Evolutionary conservation across 2,329 filamentous ascomycete genomes (phyloP), one percentile per base, ranked within the genome.

Genomic region (Fusarium sp.): DNA sequence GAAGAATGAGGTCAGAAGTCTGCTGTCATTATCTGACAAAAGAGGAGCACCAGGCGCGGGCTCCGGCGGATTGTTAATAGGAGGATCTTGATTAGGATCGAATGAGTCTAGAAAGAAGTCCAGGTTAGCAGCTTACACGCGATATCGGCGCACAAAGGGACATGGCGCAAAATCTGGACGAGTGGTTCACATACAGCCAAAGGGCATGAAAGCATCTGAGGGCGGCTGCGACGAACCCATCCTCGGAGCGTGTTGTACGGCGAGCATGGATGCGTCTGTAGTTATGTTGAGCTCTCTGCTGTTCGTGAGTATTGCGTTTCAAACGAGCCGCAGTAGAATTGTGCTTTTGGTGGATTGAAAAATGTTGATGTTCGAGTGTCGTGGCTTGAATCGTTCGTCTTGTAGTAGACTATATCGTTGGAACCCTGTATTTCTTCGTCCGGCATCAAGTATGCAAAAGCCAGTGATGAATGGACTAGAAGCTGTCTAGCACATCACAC

Each of bases 1-100:
- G 74, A 90, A 87, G 72, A 89, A 89, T 65, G 76, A 81, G 62
- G 85, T 83, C 19, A 92, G 80, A 60, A 86, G 80, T 70, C 84
- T 87, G 52, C 81, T 85, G 73, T 90, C 88, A 61, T 82, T 85
- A 71, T 89, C 87, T 68, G 88, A 86, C 64, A 92, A 83, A 40
- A 92, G 82, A 19, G 89, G 87, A 37, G 84, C 85, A n/a, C 89
- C 90, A 4, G 85, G 85, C 11, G 89, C 86, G 47, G 87, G 87
- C 50, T 88, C 86, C 43, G 89, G 88, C 53, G 88, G 84, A 68
- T 85, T 82, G 56, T 82, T 79, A 55, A 82, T 80, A 23, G 83
- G 80, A 23, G 82, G 80, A 55, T 83, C 81, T 67, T 83, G 79
- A 70, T 78, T 74, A 51, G 76, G 71, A 73, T 84, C 79, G 68